These are phyloP conservation scores for Trypanosoma vivax DNA, from an alignment of 208 protist genomes.

Conservation along the genomic window DNA sequence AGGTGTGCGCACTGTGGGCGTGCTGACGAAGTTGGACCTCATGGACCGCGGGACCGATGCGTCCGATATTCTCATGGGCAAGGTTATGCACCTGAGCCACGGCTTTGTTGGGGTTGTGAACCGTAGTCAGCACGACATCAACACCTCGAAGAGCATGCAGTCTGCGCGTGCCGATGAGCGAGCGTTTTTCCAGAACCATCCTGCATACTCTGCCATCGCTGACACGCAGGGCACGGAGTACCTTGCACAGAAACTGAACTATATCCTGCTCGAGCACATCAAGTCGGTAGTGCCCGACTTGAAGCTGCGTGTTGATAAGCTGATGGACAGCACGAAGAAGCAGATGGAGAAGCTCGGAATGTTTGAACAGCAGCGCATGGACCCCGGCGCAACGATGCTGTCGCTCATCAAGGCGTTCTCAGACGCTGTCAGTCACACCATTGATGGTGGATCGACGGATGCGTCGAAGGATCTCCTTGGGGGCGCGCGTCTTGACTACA, in stretches of 20 bases:
- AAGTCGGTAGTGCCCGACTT: conserved; percentile 91
- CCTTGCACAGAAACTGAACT: conserved; percentile 88
- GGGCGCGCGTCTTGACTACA: conserved; percentile 94
- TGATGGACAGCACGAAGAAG: conserved; percentile 79
- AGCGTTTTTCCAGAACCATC: conserved; percentile 91
- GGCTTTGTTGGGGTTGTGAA: conserved; percentile 99
- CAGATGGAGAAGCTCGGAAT: conserved; percentile 88
- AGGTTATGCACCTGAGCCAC: conserved; percentile 91
- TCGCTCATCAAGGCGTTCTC: conserved; percentile 86
- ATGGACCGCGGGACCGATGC: conserved; percentile 98
- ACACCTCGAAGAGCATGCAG: conserved; percentile 82
- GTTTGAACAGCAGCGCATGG: conserved; percentile 76
- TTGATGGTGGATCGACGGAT: conserved; percentile 91
- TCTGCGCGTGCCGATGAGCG: conserved; percentile 85
- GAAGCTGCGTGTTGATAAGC: conserved; percentile 83
- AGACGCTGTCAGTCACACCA: conserved; percentile 84
- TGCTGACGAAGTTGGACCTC: conserved; percentile 99
- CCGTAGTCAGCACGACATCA: conserved; percentile 97
- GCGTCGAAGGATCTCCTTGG: conserved; percentile 91
- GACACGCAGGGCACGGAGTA: conserved; percentile 85
- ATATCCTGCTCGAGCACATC: conserved; percentile 95
- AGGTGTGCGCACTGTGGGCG: conserved; percentile 97
- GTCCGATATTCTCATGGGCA: conserved; percentile 92
- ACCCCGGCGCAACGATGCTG: conserved; percentile 79
- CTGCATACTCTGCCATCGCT: conserved; percentile 86